Percentiles rank a stretch among this genome's conserved stretches.
Conservation (phyloP, 805 yeast genomes). For the Pichia thaimueangensis region DNA sequence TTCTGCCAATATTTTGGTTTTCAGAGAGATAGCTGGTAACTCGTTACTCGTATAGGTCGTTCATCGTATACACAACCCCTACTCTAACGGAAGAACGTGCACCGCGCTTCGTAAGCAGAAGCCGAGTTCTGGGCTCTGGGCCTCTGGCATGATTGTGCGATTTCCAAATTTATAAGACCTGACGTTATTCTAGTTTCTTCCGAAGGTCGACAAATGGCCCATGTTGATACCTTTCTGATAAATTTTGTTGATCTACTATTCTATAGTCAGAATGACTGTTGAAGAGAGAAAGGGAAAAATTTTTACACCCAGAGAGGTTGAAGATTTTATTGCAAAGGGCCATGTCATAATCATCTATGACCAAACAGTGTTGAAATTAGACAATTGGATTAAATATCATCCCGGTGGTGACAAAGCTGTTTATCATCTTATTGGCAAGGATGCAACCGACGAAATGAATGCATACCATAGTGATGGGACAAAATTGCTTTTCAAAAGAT, state of each 20-base stretch:
- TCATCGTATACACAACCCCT: too few species aligned
- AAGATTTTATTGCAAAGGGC: conserved; percentile 58
- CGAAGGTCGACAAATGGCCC: too few species aligned
- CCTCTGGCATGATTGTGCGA: too few species aligned
- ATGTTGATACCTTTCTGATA: too few species aligned
- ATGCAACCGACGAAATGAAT: conserved; percentile 86
- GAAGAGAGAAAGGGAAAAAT: conserved; percentile 9
- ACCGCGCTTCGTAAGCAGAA: too few species aligned
- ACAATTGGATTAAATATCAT: conserved; percentile 65
- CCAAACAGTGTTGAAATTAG: conserved; percentile 53
- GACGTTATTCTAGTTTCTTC: too few species aligned
- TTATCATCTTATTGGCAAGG: conserved; percentile 78
- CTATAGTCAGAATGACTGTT: conserved; percentile 2
- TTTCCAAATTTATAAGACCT: too few species aligned
- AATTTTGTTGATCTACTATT: too few species aligned
- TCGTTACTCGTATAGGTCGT: background rate
- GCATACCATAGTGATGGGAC: conserved; percentile 72
- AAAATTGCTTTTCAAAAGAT: conserved; percentile 42
- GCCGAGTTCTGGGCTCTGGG: too few species aligned
- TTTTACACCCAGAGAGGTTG: conserved; percentile 42
- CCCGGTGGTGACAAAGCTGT: conserved; percentile 91
- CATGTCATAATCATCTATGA: conserved; percentile 64
- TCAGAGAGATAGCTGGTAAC: too few species aligned
- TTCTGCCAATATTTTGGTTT: background rate
- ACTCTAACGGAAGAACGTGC: too few species aligned